Evolutionary conservation across 1,139 yeast genomes (phyloP), one percentile per base, ranked within the genome.

Genomic region (Hemisphaericaspora lyxosophila): DNA sequence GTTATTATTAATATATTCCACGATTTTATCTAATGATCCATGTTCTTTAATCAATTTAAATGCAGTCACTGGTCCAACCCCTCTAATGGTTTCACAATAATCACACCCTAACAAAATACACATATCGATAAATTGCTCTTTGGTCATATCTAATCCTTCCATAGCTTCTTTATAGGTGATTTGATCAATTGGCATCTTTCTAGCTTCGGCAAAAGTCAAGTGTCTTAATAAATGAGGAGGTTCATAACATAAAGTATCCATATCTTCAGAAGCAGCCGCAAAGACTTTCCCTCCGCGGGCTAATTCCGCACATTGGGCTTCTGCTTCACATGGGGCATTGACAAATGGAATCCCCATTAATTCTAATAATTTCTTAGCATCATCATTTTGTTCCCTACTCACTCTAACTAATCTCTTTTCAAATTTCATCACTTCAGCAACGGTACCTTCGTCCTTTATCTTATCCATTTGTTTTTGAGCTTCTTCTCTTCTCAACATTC

Each of bases 181-280:
- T 58, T 94, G 97, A 46, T 87, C 89, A 39, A 92, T 85, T 7
- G 97, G 97, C 63, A 87, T 78, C 58, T 92, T 92, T 54, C 95
- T 75, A 19, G 95, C 94, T 58, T 94, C 98, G 2, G 97, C 81
- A 47, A 90, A 92, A 0, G 97, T 92, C 62, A 92, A 73, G 59
- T 92, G 96, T 49, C 98, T 77, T 45, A 92, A 69, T 41, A 92
- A 65, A 43, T 68, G 80, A 2, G 96, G 95, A 2, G 97, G 87
- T 39, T 80, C 82, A 59, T 92, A 92, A 54, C 97, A 92, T 41
- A 92, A 62, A 0, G 98, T 94, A 63, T 92, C 99, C 98, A 92
- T 92, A 77, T 92, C 99, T 59, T 92, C 99, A 3, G 96, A 86
- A 1, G 97, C 99, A 2, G 98, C 96, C 9, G 96, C 98, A 58